A percentile compares a stretch with the other conserved stretches of the same genome.
phyloP scores from a whole-genome alignment of 768 basidiomycete species.

The Kwoniella bestiolae region DNA sequence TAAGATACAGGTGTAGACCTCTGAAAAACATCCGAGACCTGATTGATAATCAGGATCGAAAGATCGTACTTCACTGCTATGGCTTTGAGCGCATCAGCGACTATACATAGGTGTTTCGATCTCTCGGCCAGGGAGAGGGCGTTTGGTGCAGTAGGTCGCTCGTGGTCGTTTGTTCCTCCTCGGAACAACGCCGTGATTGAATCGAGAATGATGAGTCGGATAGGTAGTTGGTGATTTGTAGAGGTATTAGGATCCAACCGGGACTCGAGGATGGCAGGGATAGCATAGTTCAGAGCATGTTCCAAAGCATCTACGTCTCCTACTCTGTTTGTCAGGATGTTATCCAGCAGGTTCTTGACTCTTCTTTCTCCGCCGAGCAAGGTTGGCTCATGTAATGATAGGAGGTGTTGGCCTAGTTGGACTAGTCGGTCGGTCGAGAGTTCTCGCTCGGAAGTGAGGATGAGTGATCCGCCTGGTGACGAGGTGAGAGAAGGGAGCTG shows the following conservation, averaged over 20 bases:
- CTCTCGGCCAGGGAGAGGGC: conserved; percentile 68
- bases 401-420: conserved; percentile 39
- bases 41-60: conserved; percentile 84
- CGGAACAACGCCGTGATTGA: conserved; percentile 85
- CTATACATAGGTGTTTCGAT: conserved; percentile 68
- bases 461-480: conserved; percentile 62
- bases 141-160: conserved; percentile 57
- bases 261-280: conserved; percentile 54
- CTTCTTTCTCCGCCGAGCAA: background rate
- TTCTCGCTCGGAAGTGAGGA: conserved; percentile 54
- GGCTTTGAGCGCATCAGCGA: conserved; percentile 72
- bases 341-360: conserved; percentile 32
- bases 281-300: conserved; percentile 56
- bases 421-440: conserved; percentile 49
- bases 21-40: conserved; percentile 77
- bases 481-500: conserved; percentile 67
- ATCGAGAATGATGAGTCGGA: conserved; percentile 83
- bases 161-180: conserved; percentile 60
- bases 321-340: conserved; percentile 63
- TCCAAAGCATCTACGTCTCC: conserved; percentile 57
- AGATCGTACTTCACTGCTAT: conserved; percentile 69
- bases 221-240: conserved; percentile 58
- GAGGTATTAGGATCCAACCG: background rate
- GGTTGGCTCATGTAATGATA: conserved; percentile 21
- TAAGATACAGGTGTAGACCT: background rate